Evolutionary conservation across 495 filamentous ascomycete species (phyloP).

Genomic region (Bombardia bombarda): DNA sequence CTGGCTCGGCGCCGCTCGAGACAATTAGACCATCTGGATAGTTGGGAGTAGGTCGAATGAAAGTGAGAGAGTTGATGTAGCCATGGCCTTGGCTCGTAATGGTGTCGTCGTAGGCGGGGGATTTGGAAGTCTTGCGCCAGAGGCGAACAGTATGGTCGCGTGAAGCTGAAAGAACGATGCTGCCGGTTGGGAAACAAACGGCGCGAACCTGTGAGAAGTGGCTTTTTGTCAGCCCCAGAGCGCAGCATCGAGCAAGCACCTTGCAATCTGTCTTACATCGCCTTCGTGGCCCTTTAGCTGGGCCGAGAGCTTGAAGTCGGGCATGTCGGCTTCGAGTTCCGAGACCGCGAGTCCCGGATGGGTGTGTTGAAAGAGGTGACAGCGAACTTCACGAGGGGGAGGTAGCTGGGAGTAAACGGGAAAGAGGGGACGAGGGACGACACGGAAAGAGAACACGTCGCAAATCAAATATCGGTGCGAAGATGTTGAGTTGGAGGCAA

Average conservation of each 20-base stretch:
- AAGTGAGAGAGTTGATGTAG: constrained; percentile 81
- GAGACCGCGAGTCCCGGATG: no score
- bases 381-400: no score
- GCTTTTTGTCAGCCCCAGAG: constrained; percentile 10
- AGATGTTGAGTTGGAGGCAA: no score
- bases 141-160: constrained; percentile 83
- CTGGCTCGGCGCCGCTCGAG: constrained; percentile 80
- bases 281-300: constrained; percentile 71
- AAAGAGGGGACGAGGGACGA: no score
- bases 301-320: constrained; percentile 73
- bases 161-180: constrained; percentile 73
- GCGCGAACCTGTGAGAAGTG: constrained; percentile 62
- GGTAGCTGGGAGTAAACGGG: no score
- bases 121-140: constrained; percentile 57
- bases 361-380: no score
- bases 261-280: constrained; percentile 52
- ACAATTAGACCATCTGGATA: constrained; percentile 76
- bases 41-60: constrained; percentile 57
- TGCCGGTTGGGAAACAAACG: constrained; percentile 69
- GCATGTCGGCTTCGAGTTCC: constrained; percentile 24
- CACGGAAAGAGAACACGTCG: no score
- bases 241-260: constrained; percentile 1
- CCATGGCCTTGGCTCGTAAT: constrained; percentile 67
- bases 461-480: no score
- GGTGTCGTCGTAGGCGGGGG: constrained; percentile 68